phyloP scores from a whole-genome alignment of 495 filamentous ascomycete genomes.

The Rhypophila decipiens region DNA sequence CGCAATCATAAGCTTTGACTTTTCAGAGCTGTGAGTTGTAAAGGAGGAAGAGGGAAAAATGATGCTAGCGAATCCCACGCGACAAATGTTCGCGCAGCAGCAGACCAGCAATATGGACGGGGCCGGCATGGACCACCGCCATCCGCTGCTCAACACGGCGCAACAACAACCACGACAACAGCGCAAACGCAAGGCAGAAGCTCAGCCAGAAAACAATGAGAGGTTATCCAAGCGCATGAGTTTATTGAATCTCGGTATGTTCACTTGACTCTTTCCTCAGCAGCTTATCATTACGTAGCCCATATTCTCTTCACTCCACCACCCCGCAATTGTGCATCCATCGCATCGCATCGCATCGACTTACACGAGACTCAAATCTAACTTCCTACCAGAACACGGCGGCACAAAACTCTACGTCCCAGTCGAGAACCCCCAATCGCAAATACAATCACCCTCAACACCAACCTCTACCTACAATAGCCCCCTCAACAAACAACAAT shows the following conservation, averaged over 20 bases:
- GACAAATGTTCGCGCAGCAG: not conserved
- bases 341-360: not conserved
- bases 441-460: conserved; percentile 9
- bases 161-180: conserved; percentile 12
- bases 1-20: conserved; percentile 1
- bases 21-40: conserved; percentile 4
- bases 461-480: not conserved
- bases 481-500: conserved; percentile 3
- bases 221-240: conserved; percentile 74
- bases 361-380: not conserved
- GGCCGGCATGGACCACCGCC: conserved; percentile 12
- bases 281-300: not conserved
- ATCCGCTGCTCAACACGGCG: not conserved
- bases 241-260: conserved; percentile 72
- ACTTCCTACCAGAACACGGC: conserved; percentile 44
- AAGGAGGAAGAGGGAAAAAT: conserved; percentile 2
- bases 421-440: conserved; percentile 33
- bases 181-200: conserved; percentile 49
- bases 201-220: conserved; percentile 41
- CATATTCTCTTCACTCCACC: conserved; percentile 1
- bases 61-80: conserved; percentile 11
- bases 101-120: conserved; percentile 13
- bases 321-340: conserved; percentile 12
- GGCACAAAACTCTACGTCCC: conserved; percentile 52
- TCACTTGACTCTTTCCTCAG: conserved; percentile 3